phyloP scores from a whole-genome alignment of 2,329 filamentous ascomycete genomes.

The Teratosphaeria epicoccoides region DNA sequence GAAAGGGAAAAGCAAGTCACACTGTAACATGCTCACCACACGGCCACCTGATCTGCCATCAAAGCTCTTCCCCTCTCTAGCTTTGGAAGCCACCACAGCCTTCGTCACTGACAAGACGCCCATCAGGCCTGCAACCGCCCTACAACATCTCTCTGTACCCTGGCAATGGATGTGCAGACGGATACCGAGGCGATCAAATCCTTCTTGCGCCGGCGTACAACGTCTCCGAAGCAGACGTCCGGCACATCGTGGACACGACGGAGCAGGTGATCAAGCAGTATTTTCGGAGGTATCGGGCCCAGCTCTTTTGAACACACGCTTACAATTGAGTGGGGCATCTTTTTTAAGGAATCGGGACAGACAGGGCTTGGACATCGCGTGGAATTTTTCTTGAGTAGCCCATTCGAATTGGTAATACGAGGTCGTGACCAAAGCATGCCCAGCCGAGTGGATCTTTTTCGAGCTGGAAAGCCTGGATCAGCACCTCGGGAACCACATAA shows the following conservation, averaged over 20 bases:
- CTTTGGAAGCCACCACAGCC: not conserved
- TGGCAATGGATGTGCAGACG: conserved; percentile 51
- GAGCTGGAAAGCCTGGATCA: no score
- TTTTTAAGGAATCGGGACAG: not conserved
- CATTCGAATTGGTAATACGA: no score
- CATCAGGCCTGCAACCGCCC: conserved; percentile 30
- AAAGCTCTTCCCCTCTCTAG: not conserved
- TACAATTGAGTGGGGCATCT: not conserved
- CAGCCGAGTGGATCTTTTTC: no score
- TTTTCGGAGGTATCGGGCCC: conserved; percentile 19
- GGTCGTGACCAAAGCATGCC: no score
- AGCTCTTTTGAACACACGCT: not conserved
- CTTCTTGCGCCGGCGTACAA: conserved; percentile 61
- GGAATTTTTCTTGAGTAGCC: no score
- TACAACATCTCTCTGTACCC: conserved; percentile 53
- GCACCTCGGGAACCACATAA: no score
- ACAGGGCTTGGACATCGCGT: no score
- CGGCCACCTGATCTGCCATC: no score
- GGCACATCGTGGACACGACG: conserved; percentile 43
- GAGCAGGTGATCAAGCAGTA: conserved; percentile 43
- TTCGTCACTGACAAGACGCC: not conserved
- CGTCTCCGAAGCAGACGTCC: conserved; percentile 46
- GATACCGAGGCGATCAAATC: conserved; percentile 55
- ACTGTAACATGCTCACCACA: not conserved
- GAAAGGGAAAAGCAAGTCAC: conserved; percentile 1